Evolutionary conservation across 129 eudicot genomes (phyloP).

Genomic region (Centrapalus pauciflorus): DNA sequence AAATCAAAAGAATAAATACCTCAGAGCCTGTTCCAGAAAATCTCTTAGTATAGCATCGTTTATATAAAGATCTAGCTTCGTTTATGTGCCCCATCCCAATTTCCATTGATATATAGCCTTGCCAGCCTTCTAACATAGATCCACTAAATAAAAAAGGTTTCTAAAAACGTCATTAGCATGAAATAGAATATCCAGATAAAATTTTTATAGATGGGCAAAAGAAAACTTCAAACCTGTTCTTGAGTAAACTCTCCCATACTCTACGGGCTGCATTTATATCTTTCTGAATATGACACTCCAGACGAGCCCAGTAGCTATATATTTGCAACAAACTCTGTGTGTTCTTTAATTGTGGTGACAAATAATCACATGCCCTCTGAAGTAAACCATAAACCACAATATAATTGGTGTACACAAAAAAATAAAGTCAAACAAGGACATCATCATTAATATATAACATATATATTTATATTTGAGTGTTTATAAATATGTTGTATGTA

Average conservation of each 20-base stretch:
- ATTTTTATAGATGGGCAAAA: not conserved
- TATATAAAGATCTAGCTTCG: constrained; percentile 86
- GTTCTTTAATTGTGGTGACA: constrained; percentile 53
- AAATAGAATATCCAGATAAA: not conserved
- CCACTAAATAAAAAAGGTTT: constrained; percentile 44
- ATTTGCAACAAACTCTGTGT: constrained; percentile 63
- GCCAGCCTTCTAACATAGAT: constrained; percentile 78
- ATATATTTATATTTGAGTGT: too few relatives aligned
- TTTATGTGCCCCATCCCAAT: constrained; percentile 57
- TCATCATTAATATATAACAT: too few relatives aligned
- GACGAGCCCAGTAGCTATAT: constrained; percentile 84
- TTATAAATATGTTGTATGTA: too few relatives aligned
- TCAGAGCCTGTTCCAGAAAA: constrained; percentile 90
- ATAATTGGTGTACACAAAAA: not conserved
- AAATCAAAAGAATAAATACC: constrained; percentile 30
- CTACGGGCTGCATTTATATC: constrained; percentile 83
- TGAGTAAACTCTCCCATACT: constrained; percentile 95
- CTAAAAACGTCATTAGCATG: constrained; percentile 6
- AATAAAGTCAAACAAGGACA: too few relatives aligned
- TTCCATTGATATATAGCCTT: constrained; percentile 79
- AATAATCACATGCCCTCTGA: constrained; percentile 91
- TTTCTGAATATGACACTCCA: constrained; percentile 58
- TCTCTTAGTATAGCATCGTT: constrained; percentile 77
- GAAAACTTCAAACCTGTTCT: constrained; percentile 46
- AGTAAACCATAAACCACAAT: constrained; percentile 20